Evolutionary conservation across 1,284 basidiomycete genomes (phyloP).

Genomic region (Malassezia psittaci): DNA sequence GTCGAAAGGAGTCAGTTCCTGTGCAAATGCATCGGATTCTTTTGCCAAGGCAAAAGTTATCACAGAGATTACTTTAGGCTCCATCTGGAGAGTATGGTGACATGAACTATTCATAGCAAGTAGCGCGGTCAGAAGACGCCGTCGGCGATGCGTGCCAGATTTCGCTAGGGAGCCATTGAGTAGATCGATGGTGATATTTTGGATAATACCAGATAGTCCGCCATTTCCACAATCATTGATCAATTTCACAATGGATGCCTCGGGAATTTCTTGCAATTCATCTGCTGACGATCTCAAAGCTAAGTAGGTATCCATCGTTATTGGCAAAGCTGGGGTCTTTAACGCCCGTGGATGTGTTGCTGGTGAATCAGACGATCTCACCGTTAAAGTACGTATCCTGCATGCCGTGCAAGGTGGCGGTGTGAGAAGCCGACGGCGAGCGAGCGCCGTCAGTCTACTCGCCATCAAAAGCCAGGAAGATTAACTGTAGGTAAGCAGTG

Average conservation of each 20-base stretch:
- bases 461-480: not conserved
- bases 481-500: not conserved
- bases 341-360: too few relatives aligned
- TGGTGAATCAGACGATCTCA: too few relatives aligned
- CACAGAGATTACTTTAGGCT: constrained; percentile 1
- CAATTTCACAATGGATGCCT: constrained; percentile 1
- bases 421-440: not conserved
- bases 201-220: constrained; percentile 6
- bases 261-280: constrained; percentile 13
- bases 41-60: not conserved
- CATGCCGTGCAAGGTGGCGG: not conserved
- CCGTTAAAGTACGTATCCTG: too few relatives aligned
- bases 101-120: not conserved
- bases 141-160: not conserved
- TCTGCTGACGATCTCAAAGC: constrained; percentile 11
- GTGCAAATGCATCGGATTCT: not conserved
- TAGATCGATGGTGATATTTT: constrained; percentile 7
- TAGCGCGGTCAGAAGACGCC: constrained; percentile 8
- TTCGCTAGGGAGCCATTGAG: constrained; percentile 2
- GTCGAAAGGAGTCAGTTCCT: not conserved
- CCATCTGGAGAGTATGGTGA: constrained; percentile 1
- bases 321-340: constrained; percentile 3
- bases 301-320: constrained; percentile 18
- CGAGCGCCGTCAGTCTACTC: not conserved
- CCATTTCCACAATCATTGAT: constrained; percentile 6